phyloP scores from a whole-genome alignment of 2,329 filamentous ascomycete genomes.

The Cytospora chrysosperma region DNA sequence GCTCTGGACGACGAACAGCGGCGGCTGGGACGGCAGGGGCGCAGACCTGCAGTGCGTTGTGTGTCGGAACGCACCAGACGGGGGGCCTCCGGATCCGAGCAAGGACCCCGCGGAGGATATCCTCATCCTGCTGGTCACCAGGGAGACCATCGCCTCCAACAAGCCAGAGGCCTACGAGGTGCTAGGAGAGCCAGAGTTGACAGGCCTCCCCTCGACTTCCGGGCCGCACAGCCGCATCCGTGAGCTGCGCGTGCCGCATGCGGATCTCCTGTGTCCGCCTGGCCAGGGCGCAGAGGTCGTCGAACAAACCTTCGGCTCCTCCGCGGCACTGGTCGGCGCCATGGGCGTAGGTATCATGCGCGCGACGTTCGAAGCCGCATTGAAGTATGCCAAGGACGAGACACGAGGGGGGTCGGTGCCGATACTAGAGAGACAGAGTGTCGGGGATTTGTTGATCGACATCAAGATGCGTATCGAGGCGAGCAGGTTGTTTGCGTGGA shows the following conservation, averaged over 20 bases:
- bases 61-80: conserved; percentile 6
- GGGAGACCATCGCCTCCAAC: conserved; percentile 46
- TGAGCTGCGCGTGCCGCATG: conserved; percentile 45
- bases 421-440: conserved; percentile 48
- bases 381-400: conserved; percentile 50
- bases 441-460: conserved; percentile 46
- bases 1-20: conserved; percentile 23
- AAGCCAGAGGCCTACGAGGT: conserved; percentile 43
- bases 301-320: conserved; percentile 42
- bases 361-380: conserved; percentile 50
- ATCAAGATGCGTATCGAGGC: conserved; percentile 28
- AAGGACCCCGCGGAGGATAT: conserved; percentile 29
- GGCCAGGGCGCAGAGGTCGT: conserved; percentile 44
- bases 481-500: conserved; percentile 45
- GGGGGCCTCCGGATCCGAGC: neutral
- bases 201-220: conserved; percentile 48
- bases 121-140: conserved; percentile 51
- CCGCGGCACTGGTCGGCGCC: conserved; percentile 51
- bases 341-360: conserved; percentile 56
- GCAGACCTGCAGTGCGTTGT: conserved; percentile 22
- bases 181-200: conserved; percentile 43
- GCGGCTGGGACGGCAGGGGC: conserved; percentile 17
- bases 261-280: conserved; percentile 46
- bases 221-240: conserved; percentile 50
- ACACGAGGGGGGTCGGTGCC: conserved; percentile 43